Base-by-base conservation (phyloP, 116 monocot species). In the Cymodocea nodosa region DNA sequence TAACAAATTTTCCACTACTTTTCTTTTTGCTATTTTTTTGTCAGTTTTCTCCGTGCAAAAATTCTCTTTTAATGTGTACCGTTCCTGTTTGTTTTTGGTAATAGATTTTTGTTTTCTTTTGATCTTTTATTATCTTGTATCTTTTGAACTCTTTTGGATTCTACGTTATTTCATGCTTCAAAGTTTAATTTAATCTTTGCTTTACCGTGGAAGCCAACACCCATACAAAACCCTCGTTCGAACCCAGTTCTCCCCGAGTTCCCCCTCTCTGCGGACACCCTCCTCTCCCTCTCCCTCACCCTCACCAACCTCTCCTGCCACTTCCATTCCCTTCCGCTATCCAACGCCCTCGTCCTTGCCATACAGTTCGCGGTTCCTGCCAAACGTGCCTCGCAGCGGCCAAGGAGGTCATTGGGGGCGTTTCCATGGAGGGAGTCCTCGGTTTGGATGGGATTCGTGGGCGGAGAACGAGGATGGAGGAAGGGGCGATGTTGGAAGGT, bases 231-330 rank as follows among this genome's bases (percentile, higher is more conserved):
- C 78, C 58, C 68, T 83, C 15, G 60, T 79, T 75, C 84, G 80
- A 52, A 68, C 83, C 75, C 78, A 15, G 69, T 84, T 76, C 76
- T 87, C 62, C 94, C 90, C 0, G 92, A 92, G 56, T 37, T 60
- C 49, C 67, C 82, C 10, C 68, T 78, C 61, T 70, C 75, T 23
- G 74, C 75, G 22, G 67, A n/a, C 66, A 54, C 70, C 58, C 35
- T 73, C 57, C 23, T 75, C n/a, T 74, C 70, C 25, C 76, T 65
- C 35, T 82, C 71, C 59, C 58, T 67, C n/a, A n/a, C n/a, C n/a
- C n/a, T n/a, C 35, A 40, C 65, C 53, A 40, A 61, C 71, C 57
- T 57, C 55, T 76, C 84, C 23, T 79, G 74, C 78, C 23, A 77
- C 74, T 37, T 83, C 79, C 85, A 74, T 77, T 60, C 81, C 55